These are phyloP conservation scores for Hevea brasiliensis DNA, from an alignment of 345 rosid species.

Conservation along the genomic window DNA sequence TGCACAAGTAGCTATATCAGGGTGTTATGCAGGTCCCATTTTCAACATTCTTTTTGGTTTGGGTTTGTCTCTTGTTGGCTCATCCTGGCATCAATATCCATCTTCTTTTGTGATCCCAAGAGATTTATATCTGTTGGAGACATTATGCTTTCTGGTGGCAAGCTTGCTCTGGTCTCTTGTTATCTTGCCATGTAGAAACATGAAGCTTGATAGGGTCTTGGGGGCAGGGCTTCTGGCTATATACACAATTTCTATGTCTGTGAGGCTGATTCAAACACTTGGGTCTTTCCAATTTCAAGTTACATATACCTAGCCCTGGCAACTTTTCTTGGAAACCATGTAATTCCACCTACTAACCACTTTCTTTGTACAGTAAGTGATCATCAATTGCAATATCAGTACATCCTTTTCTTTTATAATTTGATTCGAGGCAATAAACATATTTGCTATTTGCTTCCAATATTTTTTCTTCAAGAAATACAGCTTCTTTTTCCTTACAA, in stretches of 20 bases:
- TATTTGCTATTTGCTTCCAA: neutral
- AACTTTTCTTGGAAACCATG: neutral
- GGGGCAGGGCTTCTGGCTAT: conserved; percentile 70
- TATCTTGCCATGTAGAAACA: conserved; percentile 62
- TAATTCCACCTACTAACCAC: neutral
- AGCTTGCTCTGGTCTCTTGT: conserved; percentile 81
- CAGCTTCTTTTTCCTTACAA: neutral
- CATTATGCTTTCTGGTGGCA: conserved; percentile 59
- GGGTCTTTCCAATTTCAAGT: conserved; percentile 23
- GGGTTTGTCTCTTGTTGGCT: conserved; percentile 63
- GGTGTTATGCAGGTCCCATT: conserved; percentile 88
- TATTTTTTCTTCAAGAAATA: neutral
- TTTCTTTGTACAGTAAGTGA: neutral
- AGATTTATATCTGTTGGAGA: conserved; percentile 64
- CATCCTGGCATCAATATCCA: conserved; percentile 60
- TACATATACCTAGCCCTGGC: neutral
- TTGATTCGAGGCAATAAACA: neutral
- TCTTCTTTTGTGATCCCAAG: conserved; percentile 43
- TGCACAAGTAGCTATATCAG: conserved; percentile 73
- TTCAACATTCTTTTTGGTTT: conserved; percentile 75
- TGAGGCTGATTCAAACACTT: conserved; percentile 51
- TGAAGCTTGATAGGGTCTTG: conserved; percentile 63
- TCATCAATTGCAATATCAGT: neutral
- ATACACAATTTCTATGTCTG: conserved; percentile 54
- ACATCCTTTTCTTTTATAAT: too few relatives aligned